Evolutionary conservation across 305 asterid genomes (phyloP).

Genomic region (Fraxinus latifolia): DNA sequence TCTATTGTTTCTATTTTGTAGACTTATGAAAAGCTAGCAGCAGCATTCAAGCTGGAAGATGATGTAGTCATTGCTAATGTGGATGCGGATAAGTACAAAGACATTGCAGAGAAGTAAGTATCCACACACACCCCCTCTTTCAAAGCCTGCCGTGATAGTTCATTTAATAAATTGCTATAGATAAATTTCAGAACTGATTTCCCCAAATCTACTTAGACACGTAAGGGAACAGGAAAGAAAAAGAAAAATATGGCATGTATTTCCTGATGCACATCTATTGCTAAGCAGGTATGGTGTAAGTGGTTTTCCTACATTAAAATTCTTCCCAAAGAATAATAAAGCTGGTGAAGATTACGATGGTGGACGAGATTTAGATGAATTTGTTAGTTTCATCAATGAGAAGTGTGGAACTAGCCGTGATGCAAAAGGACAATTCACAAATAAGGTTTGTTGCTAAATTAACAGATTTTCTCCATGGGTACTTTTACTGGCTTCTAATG

Average conservation of each 20-base stretch:
- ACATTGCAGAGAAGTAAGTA: slow-evolving; percentile 74
- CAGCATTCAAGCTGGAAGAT: slow-evolving; percentile 65
- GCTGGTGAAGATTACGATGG: slow-evolving; percentile 92
- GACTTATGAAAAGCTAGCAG: slow-evolving; percentile 80
- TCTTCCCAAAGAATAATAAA: slow-evolving; percentile 88
- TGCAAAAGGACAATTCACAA: slow-evolving; percentile 66
- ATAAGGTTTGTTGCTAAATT: slow-evolving; percentile 48
- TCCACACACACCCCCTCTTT: not conserved
- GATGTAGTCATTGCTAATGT: slow-evolving; percentile 81
- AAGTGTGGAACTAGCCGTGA: slow-evolving; percentile 84
- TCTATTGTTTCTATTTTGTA: slow-evolving; percentile 21
- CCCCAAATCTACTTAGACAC: not conserved
- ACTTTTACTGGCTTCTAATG: slow-evolving; percentile 5
- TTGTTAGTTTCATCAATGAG: slow-evolving; percentile 80
- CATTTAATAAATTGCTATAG: not conserved
- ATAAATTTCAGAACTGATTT: not conserved
- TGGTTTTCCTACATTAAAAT: slow-evolving; percentile 82
- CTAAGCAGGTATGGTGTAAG: slow-evolving; percentile 71
- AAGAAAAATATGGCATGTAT: not conserved
- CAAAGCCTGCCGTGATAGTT: not conserved
- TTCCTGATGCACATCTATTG: slow-evolving; percentile 22
- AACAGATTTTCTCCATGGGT: not conserved
- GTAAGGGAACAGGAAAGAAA: not conserved
- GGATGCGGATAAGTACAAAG: slow-evolving; percentile 83
- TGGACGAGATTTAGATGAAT: slow-evolving; percentile 74